Evolutionary conservation across 225 moss, liverwort and hornwort genomes (phyloP).

Genomic region (Pleurozium schreberi): DNA sequence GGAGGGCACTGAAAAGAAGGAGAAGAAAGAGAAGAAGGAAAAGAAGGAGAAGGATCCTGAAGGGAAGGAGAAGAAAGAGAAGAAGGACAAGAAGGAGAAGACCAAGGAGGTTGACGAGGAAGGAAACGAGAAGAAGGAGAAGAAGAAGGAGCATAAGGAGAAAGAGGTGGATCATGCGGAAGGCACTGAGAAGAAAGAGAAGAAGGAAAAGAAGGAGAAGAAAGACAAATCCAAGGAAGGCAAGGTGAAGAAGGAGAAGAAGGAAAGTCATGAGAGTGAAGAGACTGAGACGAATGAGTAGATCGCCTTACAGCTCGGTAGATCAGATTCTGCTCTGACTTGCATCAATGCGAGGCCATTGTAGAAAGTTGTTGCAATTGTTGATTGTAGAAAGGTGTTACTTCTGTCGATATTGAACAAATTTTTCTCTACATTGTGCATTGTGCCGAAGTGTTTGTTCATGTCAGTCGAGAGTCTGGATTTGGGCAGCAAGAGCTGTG

Average conservation of each 20-base stretch:
- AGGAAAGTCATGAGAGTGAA: background rate
- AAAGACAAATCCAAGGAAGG: background rate
- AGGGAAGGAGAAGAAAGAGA: background rate
- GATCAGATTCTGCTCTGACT: background rate
- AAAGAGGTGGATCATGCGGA: background rate
- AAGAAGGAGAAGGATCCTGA: background rate
- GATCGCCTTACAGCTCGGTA: background rate
- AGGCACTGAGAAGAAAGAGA: background rate
- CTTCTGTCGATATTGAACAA: slow-evolving; percentile 1
- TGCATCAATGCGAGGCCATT: background rate
- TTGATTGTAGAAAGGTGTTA: slow-evolving; percentile 11
- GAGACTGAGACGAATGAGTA: background rate
- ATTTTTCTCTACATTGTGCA: background rate
- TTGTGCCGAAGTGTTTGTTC: background rate
- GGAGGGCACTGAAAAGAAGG: background rate
- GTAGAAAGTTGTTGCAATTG: background rate
- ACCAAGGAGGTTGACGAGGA: background rate
- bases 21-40: background rate
- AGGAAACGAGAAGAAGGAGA: background rate
- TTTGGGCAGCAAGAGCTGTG: background rate
- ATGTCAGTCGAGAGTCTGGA: background rate
- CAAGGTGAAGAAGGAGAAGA: slow-evolving; percentile 3
- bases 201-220: slow-evolving; percentile 1
- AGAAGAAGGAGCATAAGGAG: background rate
- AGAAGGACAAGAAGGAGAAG: background rate